Base-by-base conservation (phyloP, 768 basidiomycete species). In the Auriscalpium vulgare region DNA sequence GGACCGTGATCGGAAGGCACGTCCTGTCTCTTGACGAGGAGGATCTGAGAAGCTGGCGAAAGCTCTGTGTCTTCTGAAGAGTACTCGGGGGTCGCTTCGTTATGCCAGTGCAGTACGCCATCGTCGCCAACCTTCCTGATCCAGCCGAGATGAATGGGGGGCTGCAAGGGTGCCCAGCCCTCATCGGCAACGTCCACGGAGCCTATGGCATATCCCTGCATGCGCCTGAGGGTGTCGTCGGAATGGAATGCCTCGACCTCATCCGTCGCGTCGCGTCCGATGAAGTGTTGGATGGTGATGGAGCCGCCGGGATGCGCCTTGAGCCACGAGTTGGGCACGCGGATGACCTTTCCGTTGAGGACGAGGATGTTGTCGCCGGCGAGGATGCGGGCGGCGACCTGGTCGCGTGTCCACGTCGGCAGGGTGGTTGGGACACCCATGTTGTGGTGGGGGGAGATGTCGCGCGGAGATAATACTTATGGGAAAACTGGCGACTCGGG, bases 201-300 rank as follows among this genome's bases (percentile, higher is more conserved):
- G 23, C 87, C 95, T 21, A 94, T 74, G 52, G 81, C 78, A 66
- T 85, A 95, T 11, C 75, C 75, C 17, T 75, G 68, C 60, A 94
- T 77, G 55, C 79, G 74, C 10, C 72, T 69, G 53, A 83, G 73
- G 50, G 78, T 82, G 47, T 78, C 69, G 38, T 81, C 77, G 8
- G 76, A 75, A 67, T 99, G 97, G 72, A 89, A 97, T 19, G 93
- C 95, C 59, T 91, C 82, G 37, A 98, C 89, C 69, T 99, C 97
- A 73, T 95, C 89, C 0, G 91, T 82, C 0, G 95, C 95, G 67
- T 99, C 95, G 54, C 95, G 80, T 3, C 95, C 97, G 44, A 97
- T 84, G 64, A 94, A 97, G 72, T 99, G 97, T 23, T 95, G 83
- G 56, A 99, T 82, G 13, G 93, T 80, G 50, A 97, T 85, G 4